Base-by-base conservation (phyloP, 257 asterid genomes). In the Ballota nigra region DNA sequence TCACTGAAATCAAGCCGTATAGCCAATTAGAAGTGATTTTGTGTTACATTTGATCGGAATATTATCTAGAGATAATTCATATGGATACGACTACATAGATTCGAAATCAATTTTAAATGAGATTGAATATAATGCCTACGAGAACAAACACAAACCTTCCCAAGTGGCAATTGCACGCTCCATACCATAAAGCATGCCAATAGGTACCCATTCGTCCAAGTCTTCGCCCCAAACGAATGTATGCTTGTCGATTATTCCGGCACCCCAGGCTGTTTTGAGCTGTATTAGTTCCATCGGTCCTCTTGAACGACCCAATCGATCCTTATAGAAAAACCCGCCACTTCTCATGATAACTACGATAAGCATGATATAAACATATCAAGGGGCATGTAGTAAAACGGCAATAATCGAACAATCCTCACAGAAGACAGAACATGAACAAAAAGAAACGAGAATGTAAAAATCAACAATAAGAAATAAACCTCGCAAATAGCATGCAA, bases 131-230 rank as follows among this genome's bases (percentile, higher is more conserved):
- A n/a, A n/a, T 43, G 29, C 57, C 28, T 36, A 43, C 22, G 60
- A 5, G 22, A 45, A 75, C 56, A 51, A 69, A 40, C 20, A 82
- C 96, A 41, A 72, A 95, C 98, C 99, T 80, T 92, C 98, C 99
- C 97, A 95, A 34, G 99, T 88, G 78, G 97, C 98, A 70, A 95
- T 83, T 58, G 99, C 98, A 63, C 88, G 91, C 75, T 95, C 98
- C 86, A 95, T 78, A 62, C 99, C 99, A 71, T 92, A 86, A 61
- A 92, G 52, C 99, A 95, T 95, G 71, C 93, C 78, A 40, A 95
- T 95, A 52, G 98, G 98, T 28, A 90, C 98, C 99, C 99, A 95
- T 75, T 95, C 97, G 69, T 95, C 99, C 96, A 95, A 64, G 83
- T 92, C 99, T 2, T 95, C 99, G 8, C 95, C 89, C 98, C 98